Evolutionary conservation across 2,329 filamentous ascomycete genomes (phyloP), one percentile per base, ranked within the genome.

Genomic region (Aspergillus eucalypticola): DNA sequence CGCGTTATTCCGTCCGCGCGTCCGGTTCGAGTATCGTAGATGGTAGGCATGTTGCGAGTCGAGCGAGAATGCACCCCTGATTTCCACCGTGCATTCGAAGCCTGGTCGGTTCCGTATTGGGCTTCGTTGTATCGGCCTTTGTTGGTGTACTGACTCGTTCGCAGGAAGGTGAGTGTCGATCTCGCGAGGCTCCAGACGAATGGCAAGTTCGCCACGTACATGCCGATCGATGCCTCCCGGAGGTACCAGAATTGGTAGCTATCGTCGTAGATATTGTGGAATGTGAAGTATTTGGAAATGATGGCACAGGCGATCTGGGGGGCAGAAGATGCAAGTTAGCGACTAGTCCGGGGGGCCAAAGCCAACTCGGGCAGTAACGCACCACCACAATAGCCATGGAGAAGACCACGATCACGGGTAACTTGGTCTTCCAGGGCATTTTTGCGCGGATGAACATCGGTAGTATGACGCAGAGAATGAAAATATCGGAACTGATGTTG

Each of bases 191-290:
- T 44, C 53, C 53, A 55, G 8, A 55, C 53, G 19, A 55, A 55
- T 4, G 53, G 53, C 19, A 55, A 27, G 39, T 55, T 55, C 25
- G 53, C 46, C 8, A 55, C 53, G 53, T 55, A 55, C 53, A 55
- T 55, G 25, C 53, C 53, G 53, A 55, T 55, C 25, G 53, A 55
- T 13, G 53, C 53, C 11, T 55, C 53, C 3, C 53, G 23, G 1
- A 55, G 53, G 53, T 55, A 55, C 53, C 53, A 55, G 27, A 55
- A 55, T 25, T 55, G 53, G 23, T 55, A 55, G 25, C 53, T 55
- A 41, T 44, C 35, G 39, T 55, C 53, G 17, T 55, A 55, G 11
- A 55, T 55, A n/a, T 55, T 17, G 15, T 32, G 4, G 25, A 55
- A 55, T 3, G 53, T 55, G 10, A 55, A 55, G n/a, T 29, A 55